These are phyloP conservation scores for Scheffersomyces amazonensis DNA, from an alignment of 805 yeast species.

Conservation along the genomic window DNA sequence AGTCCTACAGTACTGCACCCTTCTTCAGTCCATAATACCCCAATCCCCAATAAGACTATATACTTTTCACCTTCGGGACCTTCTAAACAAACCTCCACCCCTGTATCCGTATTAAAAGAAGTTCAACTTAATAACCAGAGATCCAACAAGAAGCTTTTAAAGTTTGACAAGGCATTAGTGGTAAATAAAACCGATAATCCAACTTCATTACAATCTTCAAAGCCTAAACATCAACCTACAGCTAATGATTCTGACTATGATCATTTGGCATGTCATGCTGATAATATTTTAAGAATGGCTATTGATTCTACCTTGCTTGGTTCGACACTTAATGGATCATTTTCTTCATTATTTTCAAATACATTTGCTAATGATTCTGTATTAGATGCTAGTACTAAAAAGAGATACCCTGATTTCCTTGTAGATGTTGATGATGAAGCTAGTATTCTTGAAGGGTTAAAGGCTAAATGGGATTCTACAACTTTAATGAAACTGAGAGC, in stretches of 20 bases:
- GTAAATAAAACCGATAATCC: neutral
- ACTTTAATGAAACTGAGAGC: constrained; percentile 13
- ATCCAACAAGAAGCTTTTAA: constrained; percentile 9
- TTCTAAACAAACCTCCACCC: constrained; percentile 22
- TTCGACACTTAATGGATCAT: constrained; percentile 35
- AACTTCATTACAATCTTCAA: neutral
- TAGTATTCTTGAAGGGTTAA: constrained; percentile 16
- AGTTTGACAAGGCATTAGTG: constrained; percentile 4
- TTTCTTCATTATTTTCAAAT: constrained; percentile 32
- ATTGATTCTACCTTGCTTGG: constrained; percentile 46
- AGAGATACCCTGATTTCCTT: constrained; percentile 12
- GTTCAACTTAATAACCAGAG: constrained; percentile 11
- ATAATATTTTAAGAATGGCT: constrained; percentile 45
- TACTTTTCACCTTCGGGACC: constrained; percentile 25
- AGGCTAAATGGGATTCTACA: constrained; percentile 10
- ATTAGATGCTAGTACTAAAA: constrained; percentile 14
- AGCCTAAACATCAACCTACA: neutral
- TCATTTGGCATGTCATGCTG: constrained; percentile 45
- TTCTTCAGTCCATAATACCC: constrained; percentile 18
- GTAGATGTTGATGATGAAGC: constrained; percentile 14
- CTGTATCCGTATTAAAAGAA: constrained; percentile 20
- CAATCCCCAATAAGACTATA: constrained; percentile 23
- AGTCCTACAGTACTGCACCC: constrained; percentile 5
- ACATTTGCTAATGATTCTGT: constrained; percentile 28
- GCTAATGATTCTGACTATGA: constrained; percentile 28